Evolutionary conservation across 768 basidiomycete genomes (phyloP).

Genomic region (Suillus luteus): DNA sequence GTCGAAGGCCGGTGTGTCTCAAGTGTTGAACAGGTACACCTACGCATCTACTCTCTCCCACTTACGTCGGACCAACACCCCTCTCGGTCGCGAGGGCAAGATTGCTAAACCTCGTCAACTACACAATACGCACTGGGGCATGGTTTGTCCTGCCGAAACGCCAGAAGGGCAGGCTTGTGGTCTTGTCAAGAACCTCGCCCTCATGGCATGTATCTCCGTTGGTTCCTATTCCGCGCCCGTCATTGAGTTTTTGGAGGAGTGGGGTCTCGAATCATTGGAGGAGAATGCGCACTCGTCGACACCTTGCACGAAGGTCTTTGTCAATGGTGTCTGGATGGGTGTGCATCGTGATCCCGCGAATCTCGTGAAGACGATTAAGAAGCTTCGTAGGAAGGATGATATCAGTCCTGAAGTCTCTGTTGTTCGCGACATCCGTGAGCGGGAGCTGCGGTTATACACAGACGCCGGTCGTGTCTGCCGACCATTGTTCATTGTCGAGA

Average conservation of each 20-base stretch:
- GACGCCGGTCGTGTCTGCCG: constrained; percentile 97
- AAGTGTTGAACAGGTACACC: constrained; percentile 97
- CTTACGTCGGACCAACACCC: constrained; percentile 96
- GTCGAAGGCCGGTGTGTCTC: constrained; percentile 97
- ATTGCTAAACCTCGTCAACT: constrained; percentile 99
- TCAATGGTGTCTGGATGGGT: constrained; percentile 99
- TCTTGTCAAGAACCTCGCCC: constrained; percentile 95
- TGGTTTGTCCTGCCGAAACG: constrained; percentile 99
- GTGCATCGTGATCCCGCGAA: constrained; percentile 94
- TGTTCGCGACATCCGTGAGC: constrained; percentile 95
- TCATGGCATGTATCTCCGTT: constrained; percentile 98
- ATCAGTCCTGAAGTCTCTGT: constrained; percentile 96
- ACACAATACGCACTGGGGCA: constrained; percentile 99
- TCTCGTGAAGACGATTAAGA: constrained; percentile 90
- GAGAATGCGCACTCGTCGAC: constrained; percentile 87
- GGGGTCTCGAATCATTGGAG: constrained; percentile 94
- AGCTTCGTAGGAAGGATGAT: constrained; percentile 89
- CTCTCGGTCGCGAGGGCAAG: constrained; percentile 96
- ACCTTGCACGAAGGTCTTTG: constrained; percentile 93
- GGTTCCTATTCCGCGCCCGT: constrained; percentile 95
- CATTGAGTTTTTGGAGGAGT: constrained; percentile 97
- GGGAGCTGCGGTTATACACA: constrained; percentile 91
- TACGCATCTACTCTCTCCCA: constrained; percentile 98
- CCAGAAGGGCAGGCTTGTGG: constrained; percentile 99
- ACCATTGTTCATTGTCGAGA: constrained; percentile 94